phyloP scores from a whole-genome alignment of 345 rosid genomes.

The Pugionium cornutum region DNA sequence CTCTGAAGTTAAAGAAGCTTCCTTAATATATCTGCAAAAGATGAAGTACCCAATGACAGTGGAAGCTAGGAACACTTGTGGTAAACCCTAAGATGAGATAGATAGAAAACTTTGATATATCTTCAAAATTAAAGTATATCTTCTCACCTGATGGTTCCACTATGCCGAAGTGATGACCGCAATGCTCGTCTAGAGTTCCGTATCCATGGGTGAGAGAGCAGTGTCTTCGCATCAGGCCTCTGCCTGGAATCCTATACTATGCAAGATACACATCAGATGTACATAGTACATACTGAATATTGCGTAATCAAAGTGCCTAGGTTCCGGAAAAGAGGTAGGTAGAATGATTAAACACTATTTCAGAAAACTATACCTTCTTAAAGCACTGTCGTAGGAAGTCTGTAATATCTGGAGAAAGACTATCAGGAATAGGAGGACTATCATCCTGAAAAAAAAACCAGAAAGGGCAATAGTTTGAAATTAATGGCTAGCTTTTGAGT shows the following conservation, averaged over 20 bases:
- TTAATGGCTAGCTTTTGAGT: background rate
- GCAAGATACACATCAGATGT: conserved; percentile 32
- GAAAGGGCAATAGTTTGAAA: conserved; percentile 10
- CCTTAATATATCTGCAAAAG: conserved; percentile 55
- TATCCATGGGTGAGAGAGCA: conserved; percentile 99
- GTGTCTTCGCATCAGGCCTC: conserved; percentile 96
- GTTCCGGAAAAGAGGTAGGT: conserved; percentile 5
- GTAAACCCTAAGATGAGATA: background rate
- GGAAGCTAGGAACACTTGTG: conserved; percentile 15
- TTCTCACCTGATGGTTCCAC: conserved; percentile 71
- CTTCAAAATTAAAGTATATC: background rate
- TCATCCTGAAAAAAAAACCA: conserved; percentile 62
- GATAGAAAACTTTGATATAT: background rate
- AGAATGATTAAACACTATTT: conserved; percentile 8
- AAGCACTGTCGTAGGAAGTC: conserved; percentile 91
- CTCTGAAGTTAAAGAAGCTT: conserved; percentile 48
- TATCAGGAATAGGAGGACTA: conserved; percentile 95
- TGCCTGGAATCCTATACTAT: conserved; percentile 84
- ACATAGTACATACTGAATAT: conserved; percentile 11
- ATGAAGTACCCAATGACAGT: conserved; percentile 23
- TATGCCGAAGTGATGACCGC: conserved; percentile 80
- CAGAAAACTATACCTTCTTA: conserved; percentile 71
- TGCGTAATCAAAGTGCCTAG: conserved; percentile 4
- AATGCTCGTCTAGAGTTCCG: conserved; percentile 80
- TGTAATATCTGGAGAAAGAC: conserved; percentile 89